These are phyloP conservation scores for Chaetomidium leptoderma DNA, from an alignment of 495 filamentous ascomycete species.

Conservation along the genomic window DNA sequence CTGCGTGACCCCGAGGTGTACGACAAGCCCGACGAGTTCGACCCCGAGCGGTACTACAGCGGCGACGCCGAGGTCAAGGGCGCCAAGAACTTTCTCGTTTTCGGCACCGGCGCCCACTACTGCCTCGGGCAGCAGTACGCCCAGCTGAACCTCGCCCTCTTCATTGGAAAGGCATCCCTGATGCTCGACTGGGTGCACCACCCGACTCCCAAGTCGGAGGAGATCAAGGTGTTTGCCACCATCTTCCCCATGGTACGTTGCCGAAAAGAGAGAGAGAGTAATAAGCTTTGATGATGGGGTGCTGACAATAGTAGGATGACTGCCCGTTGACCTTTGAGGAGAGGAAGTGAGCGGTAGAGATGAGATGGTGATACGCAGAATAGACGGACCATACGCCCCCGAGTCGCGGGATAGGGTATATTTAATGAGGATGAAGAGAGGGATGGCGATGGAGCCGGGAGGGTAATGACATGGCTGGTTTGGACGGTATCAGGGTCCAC, in stretches of 20 bases:
- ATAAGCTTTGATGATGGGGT: not conserved
- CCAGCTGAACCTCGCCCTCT: conserved; percentile 79
- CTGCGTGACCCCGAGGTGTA: conserved; percentile 94
- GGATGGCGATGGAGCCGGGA: not conserved
- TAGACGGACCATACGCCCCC: too few species aligned
- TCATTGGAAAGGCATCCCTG: conserved; percentile 93
- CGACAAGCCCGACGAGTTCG: conserved; percentile 78
- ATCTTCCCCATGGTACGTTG: conserved; percentile 90
- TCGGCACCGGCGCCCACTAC: conserved; percentile 94
- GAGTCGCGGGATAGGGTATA: not conserved
- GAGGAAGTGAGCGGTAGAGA: conserved; percentile 41
- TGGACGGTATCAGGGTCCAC: not conserved
- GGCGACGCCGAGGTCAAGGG: conserved; percentile 83
- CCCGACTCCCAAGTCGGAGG: conserved; percentile 72
- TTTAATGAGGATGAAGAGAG: not conserved
- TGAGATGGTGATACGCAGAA: too few species aligned
- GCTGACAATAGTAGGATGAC: conserved; percentile 48
- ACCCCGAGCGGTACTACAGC: conserved; percentile 88
- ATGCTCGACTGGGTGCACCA: conserved; percentile 88
- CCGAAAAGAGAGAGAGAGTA: not conserved
- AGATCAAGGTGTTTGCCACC: conserved; percentile 97
- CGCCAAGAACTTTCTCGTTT: conserved; percentile 95
- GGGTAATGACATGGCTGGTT: conserved; percentile 1
- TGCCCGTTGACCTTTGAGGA: conserved; percentile 62
- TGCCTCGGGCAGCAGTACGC: conserved; percentile 95